Evolutionary conservation across 306 rosid species (phyloP).

Genomic region (Begonia loranthoides): DNA sequence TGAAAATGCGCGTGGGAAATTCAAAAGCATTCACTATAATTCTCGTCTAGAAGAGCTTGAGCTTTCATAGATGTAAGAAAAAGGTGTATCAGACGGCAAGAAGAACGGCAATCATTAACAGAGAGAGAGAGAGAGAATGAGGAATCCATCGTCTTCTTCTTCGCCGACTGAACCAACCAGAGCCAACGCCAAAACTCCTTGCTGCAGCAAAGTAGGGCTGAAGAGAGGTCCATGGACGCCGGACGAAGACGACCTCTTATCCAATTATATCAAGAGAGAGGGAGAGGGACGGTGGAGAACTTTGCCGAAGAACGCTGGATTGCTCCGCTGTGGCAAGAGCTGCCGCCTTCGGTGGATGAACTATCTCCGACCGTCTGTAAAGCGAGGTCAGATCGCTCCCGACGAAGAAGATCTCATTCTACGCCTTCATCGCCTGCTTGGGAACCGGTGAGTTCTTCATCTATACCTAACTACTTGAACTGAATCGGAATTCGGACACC

Average conservation of each 20-base stretch:
- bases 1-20: background rate
- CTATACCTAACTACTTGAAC: background rate
- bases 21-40: too few relatives aligned
- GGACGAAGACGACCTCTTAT: conserved; percentile 50
- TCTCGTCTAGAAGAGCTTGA: too few relatives aligned
- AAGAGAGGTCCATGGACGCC: conserved; percentile 88
- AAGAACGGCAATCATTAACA: background rate
- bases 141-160: background rate
- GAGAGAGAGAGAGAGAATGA: conserved; percentile 1
- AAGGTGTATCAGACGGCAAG: too few relatives aligned
- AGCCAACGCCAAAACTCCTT: conserved; percentile 21
- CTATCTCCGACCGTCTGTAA: conserved; percentile 79
- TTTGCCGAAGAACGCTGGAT: conserved; percentile 60
- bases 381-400: conserved; percentile 83
- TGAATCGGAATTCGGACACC: background rate
- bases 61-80: too few relatives aligned
- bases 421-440: conserved; percentile 91
- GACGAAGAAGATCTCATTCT: conserved; percentile 92
- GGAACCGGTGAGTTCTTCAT: conserved; percentile 31
- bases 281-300: conserved; percentile 90
- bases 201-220: conserved; percentile 55
- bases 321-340: conserved; percentile 83
- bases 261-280: conserved; percentile 42
- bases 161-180: background rate
- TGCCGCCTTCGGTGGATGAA: conserved; percentile 96